Evolutionary conservation across 192 early-diverging fungal genomes (phyloP), one percentile per base, ranked within the genome.

Genomic region (Phlyctochytrium arcticum): DNA sequence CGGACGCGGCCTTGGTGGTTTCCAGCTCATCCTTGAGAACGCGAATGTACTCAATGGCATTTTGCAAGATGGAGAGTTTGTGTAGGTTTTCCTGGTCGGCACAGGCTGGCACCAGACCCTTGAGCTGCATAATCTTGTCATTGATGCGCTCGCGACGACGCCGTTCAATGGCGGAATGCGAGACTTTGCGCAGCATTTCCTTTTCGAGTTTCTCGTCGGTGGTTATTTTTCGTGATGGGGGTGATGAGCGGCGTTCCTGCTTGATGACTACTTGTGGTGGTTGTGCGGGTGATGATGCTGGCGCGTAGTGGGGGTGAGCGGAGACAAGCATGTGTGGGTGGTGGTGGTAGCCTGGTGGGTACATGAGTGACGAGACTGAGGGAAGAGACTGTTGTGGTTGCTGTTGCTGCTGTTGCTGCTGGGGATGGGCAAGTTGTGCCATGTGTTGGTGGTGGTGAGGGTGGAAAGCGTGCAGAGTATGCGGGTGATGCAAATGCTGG

Each of bases 121-220:
- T 88, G 31, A 95, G 80, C 46, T 89, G 82, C 36, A 85, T 62
- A 29, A 95, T 88, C 68, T 89, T 86, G 55, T 87, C 85, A 68
- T 95, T 95, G 65, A 90, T 95, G 27, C 88, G 80, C 57, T 93
- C 90, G 26, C 93, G 87, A 35, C 91, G 85, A 36, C 87, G 75
- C 4, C 91, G 79, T 71, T 95, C 93, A 60, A 92, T 93, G 0
- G 85, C 87, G 19, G 89, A 90, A 53, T 95, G 93, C 3, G 89
- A 88, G 9, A 87, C 81, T 57, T 91, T 91, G 29, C 93, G 83
- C 55, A 85, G 81, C 65, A 53, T 15, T 53, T 53, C 50, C 30
- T 30, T 53, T 17, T 53, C 50, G 17, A 17, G 17, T 27, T 53
- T 53, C 15, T 29, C 24, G 30, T 21, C 19, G 15, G 39, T 12